These are phyloP conservation scores for Cenchrus americanus DNA, from an alignment of 176 grass and related monocot genomes.

Conservation along the genomic window DNA sequence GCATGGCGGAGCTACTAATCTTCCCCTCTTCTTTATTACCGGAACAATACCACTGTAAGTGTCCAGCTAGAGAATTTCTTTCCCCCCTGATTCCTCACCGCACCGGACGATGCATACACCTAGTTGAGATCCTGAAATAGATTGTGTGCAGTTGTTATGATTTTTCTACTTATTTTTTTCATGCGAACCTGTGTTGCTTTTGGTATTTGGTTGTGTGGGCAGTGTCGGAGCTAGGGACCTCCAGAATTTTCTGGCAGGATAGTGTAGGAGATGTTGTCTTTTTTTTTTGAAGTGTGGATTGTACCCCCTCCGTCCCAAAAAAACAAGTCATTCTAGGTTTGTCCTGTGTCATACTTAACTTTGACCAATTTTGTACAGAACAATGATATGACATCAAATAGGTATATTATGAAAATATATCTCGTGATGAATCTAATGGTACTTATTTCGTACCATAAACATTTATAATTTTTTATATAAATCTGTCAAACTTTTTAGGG, in stretches of 20 bases:
- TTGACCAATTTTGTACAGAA: too few species aligned
- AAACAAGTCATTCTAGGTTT: too few species aligned
- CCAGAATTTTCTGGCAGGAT: not conserved
- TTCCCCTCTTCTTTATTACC: conserved; percentile 60
- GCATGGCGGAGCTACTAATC: conserved; percentile 50
- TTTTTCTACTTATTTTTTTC: not conserved
- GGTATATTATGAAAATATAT: too few species aligned
- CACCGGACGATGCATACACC: not conserved
- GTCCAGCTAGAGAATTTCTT: not conserved
- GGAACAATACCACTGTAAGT: conserved; percentile 54
- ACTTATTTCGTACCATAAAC: too few species aligned
- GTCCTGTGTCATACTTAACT: too few species aligned
- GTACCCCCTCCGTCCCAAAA: not conserved
- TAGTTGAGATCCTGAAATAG: not conserved
- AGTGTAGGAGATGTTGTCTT: not conserved
- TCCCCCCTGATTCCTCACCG: not conserved
- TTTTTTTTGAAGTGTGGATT: not conserved
- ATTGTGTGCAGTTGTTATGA: not conserved
- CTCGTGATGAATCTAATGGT: too few species aligned
- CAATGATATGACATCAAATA: too few species aligned
- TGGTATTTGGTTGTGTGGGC: not conserved
- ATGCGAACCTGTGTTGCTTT: not conserved
- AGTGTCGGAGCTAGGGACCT: not conserved
- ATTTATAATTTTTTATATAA: too few species aligned
- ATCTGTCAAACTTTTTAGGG: too few species aligned